Base-by-base conservation (phyloP, 2,329 filamentous ascomycete genomes). In the Diaporthe batatas region DNA sequence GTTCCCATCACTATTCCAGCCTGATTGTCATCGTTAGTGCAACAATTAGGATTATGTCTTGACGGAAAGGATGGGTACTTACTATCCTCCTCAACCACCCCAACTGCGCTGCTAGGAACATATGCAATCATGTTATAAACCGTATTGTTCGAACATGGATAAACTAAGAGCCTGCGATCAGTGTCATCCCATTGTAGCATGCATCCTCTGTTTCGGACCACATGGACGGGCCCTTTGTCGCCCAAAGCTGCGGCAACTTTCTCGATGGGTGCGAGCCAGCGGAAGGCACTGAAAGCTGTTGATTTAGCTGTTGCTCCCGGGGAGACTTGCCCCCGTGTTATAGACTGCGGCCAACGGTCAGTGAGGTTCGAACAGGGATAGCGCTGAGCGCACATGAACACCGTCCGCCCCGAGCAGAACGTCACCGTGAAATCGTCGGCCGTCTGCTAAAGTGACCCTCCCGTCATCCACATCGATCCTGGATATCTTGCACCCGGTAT, bases 321-420 rank as follows among this genome's bases (percentile, higher is more conserved):
- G 1, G 51, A 57, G 11, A 69, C 67, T 29, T 34, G 10, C 21
- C n/a, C 11, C 23, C 67, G 47, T 16, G 39, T 47, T 7, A 69
- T 47, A 34, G 67, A 69, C 67, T 69, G 18, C 10, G 7, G 1
- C 12, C 11, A 39, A 39, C 1, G 12, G 36, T 44, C 25, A 47
- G 47, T 25, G 8, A 6, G 21, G 4, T 18, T 7, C 3, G 21
- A 23, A 2, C 18, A 47, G 8, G 14, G 25, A 18, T 8, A 5
- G 23, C 23, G 10, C 2, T 23, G 25, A 21, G 42, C 67, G 6
- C 34, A 69, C 67, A 29, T 69, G 39, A 23, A 69, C 14, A 7
- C 67, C 67, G 21, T 69, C 53, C 6, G 53, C 67, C 6, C 67
- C 67, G 10, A 69, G 67, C 25, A 69, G 25, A 47, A 69, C 67